Evolutionary conservation across 129 eudicot species (phyloP).

Genomic region (Erigeron canadensis): DNA sequence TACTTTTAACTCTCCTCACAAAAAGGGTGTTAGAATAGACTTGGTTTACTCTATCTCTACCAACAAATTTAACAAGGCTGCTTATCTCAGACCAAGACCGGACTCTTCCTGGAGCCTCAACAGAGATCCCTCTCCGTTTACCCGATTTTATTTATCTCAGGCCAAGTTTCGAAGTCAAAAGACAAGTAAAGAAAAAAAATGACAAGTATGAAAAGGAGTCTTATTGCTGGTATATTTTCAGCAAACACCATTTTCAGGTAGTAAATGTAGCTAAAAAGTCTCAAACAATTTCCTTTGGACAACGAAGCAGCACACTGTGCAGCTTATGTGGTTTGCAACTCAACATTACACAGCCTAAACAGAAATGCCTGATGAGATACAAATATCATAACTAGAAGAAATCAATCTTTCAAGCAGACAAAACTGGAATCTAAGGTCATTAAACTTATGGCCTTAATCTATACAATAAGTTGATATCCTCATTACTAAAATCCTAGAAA

Average conservation of each 20-base stretch:
- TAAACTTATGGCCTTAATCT: background rate
- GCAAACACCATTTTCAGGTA: too few species aligned
- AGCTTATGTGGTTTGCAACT: background rate
- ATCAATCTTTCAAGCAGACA: background rate
- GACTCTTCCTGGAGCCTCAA: too few species aligned
- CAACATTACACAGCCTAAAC: background rate
- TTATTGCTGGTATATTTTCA: background rate
- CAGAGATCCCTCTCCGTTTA: too few species aligned
- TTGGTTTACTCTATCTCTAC: conserved; percentile 9
- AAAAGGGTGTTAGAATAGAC: conserved; percentile 9
- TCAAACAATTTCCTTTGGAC: too few species aligned
- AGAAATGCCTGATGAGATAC: background rate
- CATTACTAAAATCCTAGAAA: background rate
- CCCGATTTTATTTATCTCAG: background rate
- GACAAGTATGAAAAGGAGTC: background rate
- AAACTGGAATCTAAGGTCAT: background rate
- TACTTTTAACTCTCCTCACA: background rate
- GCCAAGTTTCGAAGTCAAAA: background rate
- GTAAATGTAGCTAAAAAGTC: too few species aligned
- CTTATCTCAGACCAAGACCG: too few species aligned
- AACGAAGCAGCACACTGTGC: too few species aligned
- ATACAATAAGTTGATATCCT: background rate
- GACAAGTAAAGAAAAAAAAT: too few species aligned
- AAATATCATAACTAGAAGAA: too few species aligned
- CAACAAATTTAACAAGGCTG: background rate